Conservation (phyloP, 176 grass and related monocot genomes). For the maize (Zea mays) region DNA sequence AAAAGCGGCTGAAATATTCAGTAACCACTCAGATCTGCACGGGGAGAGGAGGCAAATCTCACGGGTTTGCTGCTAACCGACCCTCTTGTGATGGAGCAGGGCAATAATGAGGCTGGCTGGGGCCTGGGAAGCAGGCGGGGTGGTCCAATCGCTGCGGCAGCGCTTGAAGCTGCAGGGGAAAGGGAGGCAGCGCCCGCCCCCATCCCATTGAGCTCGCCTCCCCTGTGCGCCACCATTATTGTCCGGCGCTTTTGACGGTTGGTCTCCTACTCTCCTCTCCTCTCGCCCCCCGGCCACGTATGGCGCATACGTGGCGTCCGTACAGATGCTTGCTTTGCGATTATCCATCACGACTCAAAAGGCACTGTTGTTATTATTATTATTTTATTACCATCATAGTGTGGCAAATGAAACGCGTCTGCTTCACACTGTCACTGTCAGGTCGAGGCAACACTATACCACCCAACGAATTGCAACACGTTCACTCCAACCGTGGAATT, state of each 20-base stretch:
- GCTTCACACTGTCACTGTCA: background rate
- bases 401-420: background rate
- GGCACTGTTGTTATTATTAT: no score
- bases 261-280: conserved; percentile 60
- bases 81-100: background rate
- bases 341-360: no score
- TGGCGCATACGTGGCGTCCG: background rate
- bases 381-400: no score
- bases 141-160: conserved; percentile 7
- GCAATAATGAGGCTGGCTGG: background rate
- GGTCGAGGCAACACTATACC: background rate
- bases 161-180: conserved; percentile 62
- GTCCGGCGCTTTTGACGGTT: conserved; percentile 64
- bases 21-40: background rate
- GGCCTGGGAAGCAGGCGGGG: background rate
- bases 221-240: conserved; percentile 43
- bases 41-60: background rate
- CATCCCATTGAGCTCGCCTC: conserved; percentile 32
- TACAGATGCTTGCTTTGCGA: no score
- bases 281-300: no score
- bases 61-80: no score
- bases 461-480: background rate
- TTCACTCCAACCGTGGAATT: background rate
- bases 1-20: background rate
- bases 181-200: conserved; percentile 56